Evolutionary conservation across 2,329 filamentous ascomycete species (phyloP), one percentile per base, ranked within the genome.

Genomic region (Acrocalymma vagum): DNA sequence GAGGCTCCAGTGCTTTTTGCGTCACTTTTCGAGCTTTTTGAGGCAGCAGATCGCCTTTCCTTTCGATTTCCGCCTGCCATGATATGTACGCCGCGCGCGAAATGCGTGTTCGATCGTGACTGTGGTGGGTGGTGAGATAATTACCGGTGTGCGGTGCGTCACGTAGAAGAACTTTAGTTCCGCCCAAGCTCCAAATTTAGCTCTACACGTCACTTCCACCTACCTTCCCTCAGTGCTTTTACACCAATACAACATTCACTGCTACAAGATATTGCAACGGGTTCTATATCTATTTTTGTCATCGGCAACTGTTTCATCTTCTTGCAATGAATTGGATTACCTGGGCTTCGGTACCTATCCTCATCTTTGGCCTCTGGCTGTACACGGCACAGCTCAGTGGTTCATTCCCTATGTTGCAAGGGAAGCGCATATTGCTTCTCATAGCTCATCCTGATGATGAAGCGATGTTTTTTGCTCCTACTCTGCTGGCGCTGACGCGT

Each of bases 371-470:
- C 30, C 55, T 77, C 39, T 78, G 75, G 74, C 59, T 77, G 42
- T 76, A 76, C 55, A 77, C 75, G 20, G 66, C 71, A 21, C 72
- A 72, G 44, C 64, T 77, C 45, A 71, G 63, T 49, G 50, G 48
- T 15, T 68, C 78, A 21, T 82, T 89, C 56, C 88, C 90, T 4
- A 80, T 75, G 29, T 76, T 96, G 50, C 78, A 78, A 57, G 87
- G 90, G 75, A 95, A 95, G 79, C 85, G 89, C 62, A 90, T 99
- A 64, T 88, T 89, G 67, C 81, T 99, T 38, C 78, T 99, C 39
- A 97, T 99, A 62, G 94, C 94, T 15, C 94, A 99, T 73, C 94
- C 94, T 0, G 94, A 99, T 72, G 94, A 99, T 63, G 94, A 99
- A 76, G 94, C 93, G 70, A 99, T 99, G 94, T 99, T 99, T 79